Evolutionary conservation across 1,284 basidiomycete species (phyloP).

Genomic region (Cutaneotrichosporon spelunceum): DNA sequence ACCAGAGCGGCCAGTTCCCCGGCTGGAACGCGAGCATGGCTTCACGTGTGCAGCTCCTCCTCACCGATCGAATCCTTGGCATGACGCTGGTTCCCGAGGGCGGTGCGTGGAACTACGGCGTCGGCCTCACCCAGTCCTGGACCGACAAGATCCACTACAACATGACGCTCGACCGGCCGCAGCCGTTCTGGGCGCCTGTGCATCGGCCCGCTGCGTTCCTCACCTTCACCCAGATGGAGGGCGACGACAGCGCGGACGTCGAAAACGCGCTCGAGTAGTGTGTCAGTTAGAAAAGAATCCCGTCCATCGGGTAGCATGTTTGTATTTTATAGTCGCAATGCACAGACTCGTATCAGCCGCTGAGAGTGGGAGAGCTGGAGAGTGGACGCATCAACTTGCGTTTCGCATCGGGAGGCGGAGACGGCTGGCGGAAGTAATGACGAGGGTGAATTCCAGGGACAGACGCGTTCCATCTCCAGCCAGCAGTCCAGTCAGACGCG

Average conservation of each 20-base stretch:
- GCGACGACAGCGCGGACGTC: conserved; percentile 81
- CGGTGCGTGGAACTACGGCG: conserved; percentile 88
- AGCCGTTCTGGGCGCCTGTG: conserved; percentile 92
- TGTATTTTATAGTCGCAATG: conserved; percentile 14
- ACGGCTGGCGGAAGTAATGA: too few species aligned
- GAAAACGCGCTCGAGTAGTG: conserved; percentile 61
- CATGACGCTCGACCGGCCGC: conserved; percentile 84
- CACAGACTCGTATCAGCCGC: conserved; percentile 1
- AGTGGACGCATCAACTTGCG: too few species aligned
- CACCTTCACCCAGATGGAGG: conserved; percentile 80
- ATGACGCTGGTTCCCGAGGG: conserved; percentile 90
- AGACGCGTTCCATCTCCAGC: too few species aligned
- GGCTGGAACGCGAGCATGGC: conserved; percentile 98
- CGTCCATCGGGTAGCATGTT: conserved; percentile 6
- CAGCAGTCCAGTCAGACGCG: too few species aligned
- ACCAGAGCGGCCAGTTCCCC: conserved; percentile 77
- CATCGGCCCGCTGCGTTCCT: conserved; percentile 87
- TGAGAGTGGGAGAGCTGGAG: too few species aligned
- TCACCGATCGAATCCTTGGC: conserved; percentile 88
- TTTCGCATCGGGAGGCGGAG: too few species aligned
- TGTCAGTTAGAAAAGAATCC: conserved; percentile 5
- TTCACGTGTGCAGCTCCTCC: conserved; percentile 86
- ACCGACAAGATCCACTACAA: conserved; percentile 76
- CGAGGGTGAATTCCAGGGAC: too few species aligned
- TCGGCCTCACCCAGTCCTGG: conserved; percentile 89